Conservation (phyloP, 345 rosid species). For the Hibiscus trionum region DNA sequence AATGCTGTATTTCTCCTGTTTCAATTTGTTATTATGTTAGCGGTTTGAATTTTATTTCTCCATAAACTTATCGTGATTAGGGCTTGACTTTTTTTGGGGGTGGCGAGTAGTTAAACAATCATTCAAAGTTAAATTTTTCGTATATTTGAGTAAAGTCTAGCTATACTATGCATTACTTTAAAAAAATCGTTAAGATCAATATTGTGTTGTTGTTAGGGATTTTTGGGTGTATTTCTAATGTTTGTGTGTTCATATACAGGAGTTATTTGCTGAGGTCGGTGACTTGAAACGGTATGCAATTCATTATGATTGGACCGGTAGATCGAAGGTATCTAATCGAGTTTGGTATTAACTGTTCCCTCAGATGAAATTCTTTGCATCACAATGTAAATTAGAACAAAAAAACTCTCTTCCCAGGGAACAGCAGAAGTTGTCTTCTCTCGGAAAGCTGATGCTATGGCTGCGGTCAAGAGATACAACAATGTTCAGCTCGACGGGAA, state of each 20-base stretch:
- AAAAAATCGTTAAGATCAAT: too few relatives aligned
- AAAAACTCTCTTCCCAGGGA: constrained; percentile 53
- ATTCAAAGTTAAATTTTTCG: too few relatives aligned
- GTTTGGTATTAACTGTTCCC: constrained; percentile 32
- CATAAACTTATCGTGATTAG: too few relatives aligned
- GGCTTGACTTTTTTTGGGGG: too few relatives aligned
- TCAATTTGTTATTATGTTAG: too few relatives aligned
- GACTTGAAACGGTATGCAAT: constrained; percentile 76
- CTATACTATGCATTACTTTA: background rate
- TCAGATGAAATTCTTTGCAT: constrained; percentile 29
- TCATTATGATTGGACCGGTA: constrained; percentile 90
- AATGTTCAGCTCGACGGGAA: constrained; percentile 95
- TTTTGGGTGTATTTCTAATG: background rate
- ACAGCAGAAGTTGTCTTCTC: constrained; percentile 87
- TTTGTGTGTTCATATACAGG: constrained; percentile 30
- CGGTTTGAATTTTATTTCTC: too few relatives aligned
- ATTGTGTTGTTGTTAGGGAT: background rate
- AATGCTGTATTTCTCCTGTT: too few relatives aligned
- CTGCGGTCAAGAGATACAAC: constrained; percentile 87
- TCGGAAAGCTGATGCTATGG: constrained; percentile 61
- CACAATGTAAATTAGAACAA: constrained; percentile 32
- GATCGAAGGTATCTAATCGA: constrained; percentile 78
- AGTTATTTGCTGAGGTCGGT: constrained; percentile 81
- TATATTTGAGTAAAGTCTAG: background rate
- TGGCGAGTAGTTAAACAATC: too few relatives aligned